Conservation (phyloP, 805 yeast species). For the Wickerhamomyces hampshirensis region DNA sequence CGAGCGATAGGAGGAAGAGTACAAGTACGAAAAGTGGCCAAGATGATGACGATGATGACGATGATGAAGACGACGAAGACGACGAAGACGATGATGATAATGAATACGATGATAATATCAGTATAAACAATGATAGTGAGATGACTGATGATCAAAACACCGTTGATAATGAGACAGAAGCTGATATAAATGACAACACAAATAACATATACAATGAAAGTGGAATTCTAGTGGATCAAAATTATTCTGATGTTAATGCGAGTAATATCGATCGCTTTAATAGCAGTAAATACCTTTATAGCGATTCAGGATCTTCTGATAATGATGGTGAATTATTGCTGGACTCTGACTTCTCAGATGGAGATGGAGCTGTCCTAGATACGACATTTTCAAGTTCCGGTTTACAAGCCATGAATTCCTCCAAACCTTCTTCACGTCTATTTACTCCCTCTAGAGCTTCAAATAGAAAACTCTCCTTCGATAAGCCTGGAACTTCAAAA, state of each 20-base stretch:
- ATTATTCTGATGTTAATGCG: slow-evolving; percentile 20
- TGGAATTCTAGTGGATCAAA: slow-evolving; percentile 22
- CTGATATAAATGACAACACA: slow-evolving; percentile 8
- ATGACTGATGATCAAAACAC: background rate
- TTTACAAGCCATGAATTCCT: too few relatives aligned
- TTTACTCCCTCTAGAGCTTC: slow-evolving; percentile 11
- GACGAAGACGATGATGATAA: slow-evolving; percentile 7
- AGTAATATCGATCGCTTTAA: slow-evolving; percentile 12
- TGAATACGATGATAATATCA: slow-evolving; percentile 7
- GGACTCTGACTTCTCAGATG: slow-evolving; percentile 33
- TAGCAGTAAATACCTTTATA: slow-evolving; percentile 14
- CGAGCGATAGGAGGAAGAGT: slow-evolving; percentile 8
- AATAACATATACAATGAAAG: slow-evolving; percentile 5
- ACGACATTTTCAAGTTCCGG: slow-evolving; percentile 32
- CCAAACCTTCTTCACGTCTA: slow-evolving; percentile 9
- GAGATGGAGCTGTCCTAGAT: slow-evolving; percentile 36
- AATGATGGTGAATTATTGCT: slow-evolving; percentile 16
- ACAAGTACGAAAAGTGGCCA: background rate
- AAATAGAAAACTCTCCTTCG: slow-evolving; percentile 20
- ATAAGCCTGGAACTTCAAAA: slow-evolving; percentile 7
- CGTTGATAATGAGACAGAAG: slow-evolving; percentile 4
- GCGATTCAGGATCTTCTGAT: slow-evolving; percentile 22
- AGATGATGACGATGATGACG: slow-evolving; percentile 11
- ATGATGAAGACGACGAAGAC: slow-evolving; percentile 8
- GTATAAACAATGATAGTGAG: slow-evolving; percentile 3